These are phyloP conservation scores for Toxoplasma gondii DNA, from an alignment of 169 alveolate species.

Conservation along the genomic window DNA sequence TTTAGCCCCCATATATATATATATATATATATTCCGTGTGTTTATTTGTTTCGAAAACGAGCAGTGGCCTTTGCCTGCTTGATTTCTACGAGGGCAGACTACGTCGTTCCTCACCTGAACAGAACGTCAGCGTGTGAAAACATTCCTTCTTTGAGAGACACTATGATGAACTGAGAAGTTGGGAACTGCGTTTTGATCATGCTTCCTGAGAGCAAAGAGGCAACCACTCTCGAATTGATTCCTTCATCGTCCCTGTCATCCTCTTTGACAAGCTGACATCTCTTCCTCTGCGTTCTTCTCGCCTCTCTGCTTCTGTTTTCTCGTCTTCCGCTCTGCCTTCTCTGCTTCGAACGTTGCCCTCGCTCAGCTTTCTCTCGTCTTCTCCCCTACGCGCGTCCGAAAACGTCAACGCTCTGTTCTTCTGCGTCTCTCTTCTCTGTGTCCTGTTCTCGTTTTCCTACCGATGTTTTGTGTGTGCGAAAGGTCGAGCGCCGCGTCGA, in stretches of 20 bases:
- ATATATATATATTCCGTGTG: too few relatives aligned
- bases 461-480: conserved; percentile 98
- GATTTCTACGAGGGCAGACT: too few relatives aligned
- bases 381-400: too few relatives aligned
- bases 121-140: conserved; percentile 97
- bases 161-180: conserved; percentile 95
- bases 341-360: too few relatives aligned
- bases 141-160: conserved; percentile 98
- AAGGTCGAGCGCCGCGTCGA: conserved; percentile 99
- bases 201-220: conserved; percentile 72
- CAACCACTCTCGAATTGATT: neutral
- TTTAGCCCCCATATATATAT: too few relatives aligned
- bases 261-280: neutral
- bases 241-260: neutral
- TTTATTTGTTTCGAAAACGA: too few relatives aligned
- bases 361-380: too few relatives aligned
- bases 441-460: neutral
- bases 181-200: conserved; percentile 98
- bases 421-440: too few relatives aligned
- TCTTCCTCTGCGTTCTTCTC: neutral
- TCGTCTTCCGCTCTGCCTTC: too few relatives aligned
- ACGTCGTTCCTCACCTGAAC: conserved; percentile 72
- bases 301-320: too few relatives aligned
- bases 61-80: too few relatives aligned
- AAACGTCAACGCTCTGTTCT: too few relatives aligned